phyloP scores from a whole-genome alignment of 1,284 basidiomycete species.

The Leccinum pachyderme region DNA sequence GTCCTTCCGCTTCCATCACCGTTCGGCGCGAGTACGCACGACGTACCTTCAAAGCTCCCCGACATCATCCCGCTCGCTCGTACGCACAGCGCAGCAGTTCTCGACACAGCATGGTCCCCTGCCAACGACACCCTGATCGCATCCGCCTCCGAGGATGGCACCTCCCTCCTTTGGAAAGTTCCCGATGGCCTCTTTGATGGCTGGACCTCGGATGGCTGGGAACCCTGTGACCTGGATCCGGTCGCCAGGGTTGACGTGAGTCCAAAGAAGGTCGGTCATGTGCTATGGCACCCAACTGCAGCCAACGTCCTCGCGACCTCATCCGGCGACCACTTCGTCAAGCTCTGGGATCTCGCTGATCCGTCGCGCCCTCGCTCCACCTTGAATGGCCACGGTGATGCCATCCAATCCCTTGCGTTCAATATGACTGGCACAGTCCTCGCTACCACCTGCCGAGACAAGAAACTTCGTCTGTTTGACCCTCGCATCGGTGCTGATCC shows the following conservation, averaged over 20 bases:
- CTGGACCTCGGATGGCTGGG: constrained; percentile 86
- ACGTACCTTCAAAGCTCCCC: constrained; percentile 79
- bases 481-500: constrained; percentile 77
- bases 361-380: constrained; percentile 56
- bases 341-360: constrained; percentile 86
- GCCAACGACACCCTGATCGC: constrained; percentile 91
- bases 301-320: constrained; percentile 84
- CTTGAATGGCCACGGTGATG: constrained; percentile 80
- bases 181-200: constrained; percentile 70
- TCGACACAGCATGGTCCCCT: constrained; percentile 97
- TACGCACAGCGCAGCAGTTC: constrained; percentile 80
- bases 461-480: constrained; percentile 92
- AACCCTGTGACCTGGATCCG: constrained; percentile 82
- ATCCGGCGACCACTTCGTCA: constrained; percentile 86
- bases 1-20: constrained; percentile 85
- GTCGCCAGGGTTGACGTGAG: constrained; percentile 71
- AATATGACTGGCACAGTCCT: constrained; percentile 79
- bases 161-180: constrained; percentile 88
- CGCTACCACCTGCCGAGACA: constrained; percentile 85
- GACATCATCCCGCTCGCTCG: constrained; percentile 92
- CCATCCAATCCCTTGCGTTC: constrained; percentile 86
- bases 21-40: constrained; percentile 51
- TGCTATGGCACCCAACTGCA: constrained; percentile 93
- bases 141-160: constrained; percentile 92
- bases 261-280: constrained; percentile 89